Evolutionary conservation across 257 asterid genomes (phyloP), one percentile per base, ranked within the genome.

Genomic region (Leonotis leonurus): DNA sequence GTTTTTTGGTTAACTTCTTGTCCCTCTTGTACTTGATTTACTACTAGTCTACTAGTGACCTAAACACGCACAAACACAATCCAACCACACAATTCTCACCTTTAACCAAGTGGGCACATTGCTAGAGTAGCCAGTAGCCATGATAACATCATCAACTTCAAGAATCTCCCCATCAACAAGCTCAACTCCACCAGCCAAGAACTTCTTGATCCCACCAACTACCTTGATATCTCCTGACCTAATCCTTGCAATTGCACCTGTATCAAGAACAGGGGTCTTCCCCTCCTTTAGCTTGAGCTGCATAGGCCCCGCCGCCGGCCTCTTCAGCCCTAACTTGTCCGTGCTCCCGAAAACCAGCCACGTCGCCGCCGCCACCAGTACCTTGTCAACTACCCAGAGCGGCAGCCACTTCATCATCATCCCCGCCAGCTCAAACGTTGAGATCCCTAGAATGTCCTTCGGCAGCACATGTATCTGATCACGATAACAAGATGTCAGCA

Each of bases 81-180:
- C 29, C 29, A 30, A 13, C 10, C 30, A 32, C n/a, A 1, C 27
- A 24, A 8, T 24, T 62, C 76, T 75, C 27, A 92, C 97, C 96
- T 89, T 82, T 35, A 92, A 69, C 99, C 99, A 92, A 22, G 89
- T 78, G 4, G 96, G 96, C 17, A 92, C 96, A 80, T 92, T 92
- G 95, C 95, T 92, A 51, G 86, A 69, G 66, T 92, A 92, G 11
- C 99, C 99, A 36, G 99, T 92, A 0, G 99, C 97, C 64, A 83
- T 62, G 48, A 92, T 77, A 5, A 89, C 88, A 64, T 82, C 77
- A 68, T 92, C 95, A 60, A 83, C 51, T 5, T 78, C 80, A 67
- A 83, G 85, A 74, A 77, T n/a, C 14, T 85, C 70, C 1, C 91
- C 94, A 65, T 83, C 73, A 16, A 71, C 70, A 27, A 92, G 74